Evolutionary conservation across 2,329 filamentous ascomycete genomes (phyloP).

Genomic region (Botrytis galanthina): DNA sequence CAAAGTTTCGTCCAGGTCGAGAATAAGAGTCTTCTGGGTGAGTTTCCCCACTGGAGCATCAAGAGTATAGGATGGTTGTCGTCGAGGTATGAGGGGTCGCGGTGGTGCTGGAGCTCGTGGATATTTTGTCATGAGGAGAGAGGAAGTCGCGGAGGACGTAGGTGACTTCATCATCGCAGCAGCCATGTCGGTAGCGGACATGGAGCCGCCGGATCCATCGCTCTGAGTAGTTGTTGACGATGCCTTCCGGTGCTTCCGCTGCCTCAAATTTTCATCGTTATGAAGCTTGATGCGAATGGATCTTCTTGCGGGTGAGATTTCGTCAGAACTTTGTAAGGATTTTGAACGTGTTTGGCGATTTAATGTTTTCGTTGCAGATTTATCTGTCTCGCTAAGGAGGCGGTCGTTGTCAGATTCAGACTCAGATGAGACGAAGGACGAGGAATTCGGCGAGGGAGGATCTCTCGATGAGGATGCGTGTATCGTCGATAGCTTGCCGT

Average conservation of each 20-base stretch:
- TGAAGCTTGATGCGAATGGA: slow-evolving; percentile 91
- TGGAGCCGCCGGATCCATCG: slow-evolving; percentile 39
- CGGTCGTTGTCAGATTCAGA: slow-evolving; percentile 59
- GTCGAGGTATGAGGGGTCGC: slow-evolving; percentile 81
- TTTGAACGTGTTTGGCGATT: slow-evolving; percentile 61
- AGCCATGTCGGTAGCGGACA: slow-evolving; percentile 50
- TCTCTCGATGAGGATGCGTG: slow-evolving; percentile 26
- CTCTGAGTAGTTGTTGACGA: slow-evolving; percentile 48
- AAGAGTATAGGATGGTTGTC: slow-evolving; percentile 80
- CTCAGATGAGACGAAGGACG: slow-evolving; percentile 63
- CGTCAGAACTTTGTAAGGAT: slow-evolving; percentile 58
- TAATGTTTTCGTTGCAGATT: slow-evolving; percentile 24
- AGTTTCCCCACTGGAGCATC: slow-evolving; percentile 51
- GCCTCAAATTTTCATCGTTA: slow-evolving; percentile 71
- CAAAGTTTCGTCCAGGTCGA: slow-evolving; percentile 94
- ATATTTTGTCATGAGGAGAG: slow-evolving; percentile 75
- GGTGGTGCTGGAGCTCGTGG: slow-evolving; percentile 87
- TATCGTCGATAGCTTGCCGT: slow-evolving; percentile 24
- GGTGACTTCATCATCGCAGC: slow-evolving; percentile 87
- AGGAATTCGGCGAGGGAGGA: slow-evolving; percentile 39
- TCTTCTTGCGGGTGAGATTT: slow-evolving; percentile 65
- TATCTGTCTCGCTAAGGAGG: slow-evolving; percentile 28
- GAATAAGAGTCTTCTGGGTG: slow-evolving; percentile 86
- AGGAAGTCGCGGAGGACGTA: slow-evolving; percentile 68
- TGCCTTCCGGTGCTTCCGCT: slow-evolving; percentile 68